These are phyloP conservation scores for Heterobasidion occidentale DNA, from an alignment of 1,284 basidiomycete genomes.

Conservation along the genomic window DNA sequence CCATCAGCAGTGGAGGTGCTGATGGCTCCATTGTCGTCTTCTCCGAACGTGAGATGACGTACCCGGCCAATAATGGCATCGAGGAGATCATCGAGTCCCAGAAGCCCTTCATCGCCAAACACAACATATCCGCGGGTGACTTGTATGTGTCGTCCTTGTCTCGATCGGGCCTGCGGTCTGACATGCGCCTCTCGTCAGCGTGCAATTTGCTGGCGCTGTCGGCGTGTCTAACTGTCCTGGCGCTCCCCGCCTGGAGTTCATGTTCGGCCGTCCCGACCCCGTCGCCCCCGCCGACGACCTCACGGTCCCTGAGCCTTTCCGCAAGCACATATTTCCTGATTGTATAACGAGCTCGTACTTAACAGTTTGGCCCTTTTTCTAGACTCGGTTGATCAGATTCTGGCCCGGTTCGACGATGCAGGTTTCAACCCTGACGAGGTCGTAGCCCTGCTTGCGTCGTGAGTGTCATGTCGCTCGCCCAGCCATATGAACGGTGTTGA, in stretches of 20 bases:
- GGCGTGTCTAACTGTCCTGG: constrained; percentile 20
- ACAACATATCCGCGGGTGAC: constrained; percentile 13
- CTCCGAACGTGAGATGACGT: constrained; percentile 13
- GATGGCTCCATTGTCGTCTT: constrained; percentile 23
- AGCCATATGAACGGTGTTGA: background rate
- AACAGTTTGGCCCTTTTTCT: background rate
- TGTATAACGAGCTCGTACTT: background rate
- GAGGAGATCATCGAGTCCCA: constrained; percentile 15
- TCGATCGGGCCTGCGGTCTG: background rate
- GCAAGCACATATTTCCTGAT: background rate
- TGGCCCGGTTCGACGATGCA: constrained; percentile 19
- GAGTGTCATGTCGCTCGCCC: constrained; percentile 1
- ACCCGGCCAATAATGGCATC: constrained; percentile 16
- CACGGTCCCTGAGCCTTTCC: background rate
- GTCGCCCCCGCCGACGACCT: constrained; percentile 11
- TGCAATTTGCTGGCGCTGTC: constrained; percentile 21
- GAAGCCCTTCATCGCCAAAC: background rate
- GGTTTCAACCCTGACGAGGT: constrained; percentile 22
- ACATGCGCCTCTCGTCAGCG: constrained; percentile 6
- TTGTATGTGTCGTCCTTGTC: constrained; percentile 11
- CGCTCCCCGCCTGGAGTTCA: constrained; percentile 16
- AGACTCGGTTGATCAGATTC: constrained; percentile 20
- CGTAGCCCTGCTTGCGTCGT: constrained; percentile 22
- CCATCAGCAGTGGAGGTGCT: constrained; percentile 15
- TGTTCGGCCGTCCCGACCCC: constrained; percentile 14